Conservation (phyloP, 306 rosid genomes). For the Malus domestica region DNA sequence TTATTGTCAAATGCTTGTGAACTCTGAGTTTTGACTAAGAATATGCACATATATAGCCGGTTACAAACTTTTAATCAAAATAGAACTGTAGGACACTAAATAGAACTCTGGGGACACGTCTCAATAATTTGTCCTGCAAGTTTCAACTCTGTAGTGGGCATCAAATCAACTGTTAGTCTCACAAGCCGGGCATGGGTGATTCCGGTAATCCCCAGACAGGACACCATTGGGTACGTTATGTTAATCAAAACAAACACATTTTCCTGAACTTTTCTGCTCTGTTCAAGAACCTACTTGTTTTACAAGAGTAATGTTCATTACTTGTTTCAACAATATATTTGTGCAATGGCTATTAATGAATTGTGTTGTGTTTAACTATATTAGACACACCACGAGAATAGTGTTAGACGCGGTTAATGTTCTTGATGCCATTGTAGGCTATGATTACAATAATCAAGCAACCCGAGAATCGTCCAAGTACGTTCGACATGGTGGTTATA, state of each 20-base stretch:
- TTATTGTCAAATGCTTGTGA: neutral
- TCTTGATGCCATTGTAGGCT: conserved; percentile 47
- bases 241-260: neutral
- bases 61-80: too few species aligned
- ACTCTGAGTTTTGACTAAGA: neutral
- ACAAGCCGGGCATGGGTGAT: conserved; percentile 42
- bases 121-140: conserved; percentile 41
- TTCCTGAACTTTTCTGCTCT: too few species aligned
- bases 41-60: too few species aligned
- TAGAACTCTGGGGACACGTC: conserved; percentile 34
- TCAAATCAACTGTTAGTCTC: conserved; percentile 48
- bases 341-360: too few species aligned
- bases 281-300: too few species aligned
- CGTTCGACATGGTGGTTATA: conserved; percentile 25
- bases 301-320: neutral
- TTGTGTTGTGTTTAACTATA: neutral
- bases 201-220: conserved; percentile 34
- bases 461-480: conserved; percentile 16
- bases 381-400: conserved; percentile 40
- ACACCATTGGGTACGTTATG: conserved; percentile 32
- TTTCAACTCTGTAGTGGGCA: conserved; percentile 40
- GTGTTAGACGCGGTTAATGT: conserved; percentile 39
- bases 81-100: too few species aligned
- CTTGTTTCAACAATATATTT: neutral
- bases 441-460: conserved; percentile 28